These are phyloP conservation scores for Podospora conica DNA, from an alignment of 495 filamentous ascomycete genomes.

Conservation along the genomic window DNA sequence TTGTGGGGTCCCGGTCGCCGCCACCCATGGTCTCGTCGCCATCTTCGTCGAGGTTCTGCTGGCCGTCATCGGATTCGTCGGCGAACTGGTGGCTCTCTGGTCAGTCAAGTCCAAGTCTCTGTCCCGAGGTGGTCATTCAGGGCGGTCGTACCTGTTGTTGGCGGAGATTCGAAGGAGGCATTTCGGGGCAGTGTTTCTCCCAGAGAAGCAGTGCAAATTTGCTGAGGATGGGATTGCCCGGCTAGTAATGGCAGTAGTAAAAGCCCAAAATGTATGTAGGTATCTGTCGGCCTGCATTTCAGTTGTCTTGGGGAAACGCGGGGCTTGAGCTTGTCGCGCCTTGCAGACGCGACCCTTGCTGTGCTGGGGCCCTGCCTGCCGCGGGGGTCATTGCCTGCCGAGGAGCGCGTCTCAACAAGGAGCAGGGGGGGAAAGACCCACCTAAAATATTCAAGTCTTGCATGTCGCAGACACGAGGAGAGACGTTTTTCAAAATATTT, in stretches of 20 bases:
- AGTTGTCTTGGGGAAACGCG: neutral
- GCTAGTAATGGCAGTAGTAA: neutral
- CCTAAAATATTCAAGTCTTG: slow-evolving; percentile 17
- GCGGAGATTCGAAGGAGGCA: slow-evolving; percentile 8
- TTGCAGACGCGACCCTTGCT: slow-evolving; percentile 14
- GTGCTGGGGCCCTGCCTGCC: neutral
- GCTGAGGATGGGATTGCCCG: neutral
- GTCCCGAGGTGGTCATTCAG: neutral
- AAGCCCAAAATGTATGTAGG: no score
- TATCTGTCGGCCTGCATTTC: neutral
- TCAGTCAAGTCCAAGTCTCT: neutral
- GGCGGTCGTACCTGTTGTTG: neutral
- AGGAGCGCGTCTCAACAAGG: neutral
- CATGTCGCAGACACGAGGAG: neutral
- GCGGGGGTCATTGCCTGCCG: slow-evolving; percentile 18
- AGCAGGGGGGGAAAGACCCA: slow-evolving; percentile 15
- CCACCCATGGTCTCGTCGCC: slow-evolving; percentile 37
- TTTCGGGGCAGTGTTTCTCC: neutral
- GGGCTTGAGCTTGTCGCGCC: neutral
- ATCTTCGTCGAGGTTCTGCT: slow-evolving; percentile 24
- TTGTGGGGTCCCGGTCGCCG: slow-evolving; percentile 30
- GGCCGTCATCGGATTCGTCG: slow-evolving; percentile 23
- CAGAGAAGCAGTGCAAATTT: neutral
- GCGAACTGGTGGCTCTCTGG: slow-evolving; percentile 2
- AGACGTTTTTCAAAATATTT: neutral